Percentiles rank a stretch among this genome's conserved stretches.
Conservation (phyloP, 768 basidiomycete genomes). For the Stropharia rugosoannulata region DNA sequence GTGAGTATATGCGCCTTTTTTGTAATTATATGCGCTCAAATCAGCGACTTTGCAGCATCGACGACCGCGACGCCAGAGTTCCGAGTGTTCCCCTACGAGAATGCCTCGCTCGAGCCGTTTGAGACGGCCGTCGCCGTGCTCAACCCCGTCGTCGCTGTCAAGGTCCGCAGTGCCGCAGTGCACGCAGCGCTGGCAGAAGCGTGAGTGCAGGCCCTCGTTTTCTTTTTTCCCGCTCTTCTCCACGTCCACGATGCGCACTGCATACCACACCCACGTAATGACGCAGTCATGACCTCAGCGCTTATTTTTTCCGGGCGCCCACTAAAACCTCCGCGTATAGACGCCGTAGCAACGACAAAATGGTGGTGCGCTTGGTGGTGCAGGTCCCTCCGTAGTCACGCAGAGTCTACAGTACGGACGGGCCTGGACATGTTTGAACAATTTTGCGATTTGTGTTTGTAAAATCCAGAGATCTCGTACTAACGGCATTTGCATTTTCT, state of each 20-base stretch:
- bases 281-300: conserved; percentile 1
- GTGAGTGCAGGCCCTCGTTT: conserved; percentile 42
- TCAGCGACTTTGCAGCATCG: background rate
- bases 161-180: conserved; percentile 74
- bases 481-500: background rate
- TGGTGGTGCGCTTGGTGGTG: too few relatives aligned
- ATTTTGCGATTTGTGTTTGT: background rate
- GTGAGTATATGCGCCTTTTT: conserved; percentile 34
- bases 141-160: conserved; percentile 82
- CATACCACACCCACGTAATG: background rate
- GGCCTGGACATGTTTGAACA: background rate
- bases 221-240: background rate
- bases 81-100: conserved; percentile 85
- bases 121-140: conserved; percentile 68
- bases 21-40: background rate
- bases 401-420: background rate
- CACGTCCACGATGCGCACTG: background rate
- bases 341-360: background rate
- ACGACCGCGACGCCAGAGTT: conserved; percentile 43
- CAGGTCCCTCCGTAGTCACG: background rate
- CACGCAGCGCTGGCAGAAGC: conserved; percentile 74
- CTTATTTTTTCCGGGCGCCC: background rate
- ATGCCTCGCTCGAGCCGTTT: conserved; percentile 67
- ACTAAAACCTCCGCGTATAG: background rate
- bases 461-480: background rate